Base-by-base conservation (phyloP, 106 monocot genomes). In the Allium sativum region DNA sequence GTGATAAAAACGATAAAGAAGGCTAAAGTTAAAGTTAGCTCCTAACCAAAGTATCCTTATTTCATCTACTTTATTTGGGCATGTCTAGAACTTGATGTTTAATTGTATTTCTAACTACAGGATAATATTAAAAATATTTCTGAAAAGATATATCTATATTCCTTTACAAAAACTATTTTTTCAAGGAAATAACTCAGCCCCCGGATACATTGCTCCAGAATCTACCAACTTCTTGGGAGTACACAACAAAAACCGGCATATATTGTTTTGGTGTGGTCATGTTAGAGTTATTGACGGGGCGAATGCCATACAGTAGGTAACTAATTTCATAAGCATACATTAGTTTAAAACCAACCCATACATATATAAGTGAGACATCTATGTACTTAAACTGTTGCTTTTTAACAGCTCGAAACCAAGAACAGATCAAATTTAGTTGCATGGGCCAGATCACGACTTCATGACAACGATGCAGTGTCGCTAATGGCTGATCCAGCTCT, bases 1-100 rank as follows among this genome's bases (percentile, higher is more conserved):
- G 90, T 96, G 95, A 96, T 96, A 42, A 96, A 96, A 73, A 96
- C 95, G 10, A 71, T 96, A 68, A 96, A 96, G 76, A 96, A 96
- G 53, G 73, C 95, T n/a, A 90, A 96, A 82, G 95, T 87, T 10
- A 96, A 96, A 74, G 90, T 96, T 53, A 77, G 74, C 48, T 12
- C 42, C n/a, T n/a, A n/a, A n/a, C n/a, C n/a, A n/a, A n/a, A n/a
- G n/a, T n/a, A n/a, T n/a, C n/a, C n/a, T n/a, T n/a, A n/a, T n/a
- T n/a, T n/a, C n/a, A n/a, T n/a, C n/a, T n/a, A n/a, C n/a, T n/a
- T n/a, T n/a, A n/a, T n/a, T n/a, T n/a, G n/a, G n/a, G n/a, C n/a
- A n/a, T n/a, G n/a, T n/a, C n/a, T n/a, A n/a, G n/a, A n/a, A n/a
- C n/a, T n/a, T n/a, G n/a, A n/a, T n/a, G n/a, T n/a, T n/a, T n/a